Base-by-base conservation (phyloP, 148 eudicot genomes). In the Vaccinium darrowii region DNA sequence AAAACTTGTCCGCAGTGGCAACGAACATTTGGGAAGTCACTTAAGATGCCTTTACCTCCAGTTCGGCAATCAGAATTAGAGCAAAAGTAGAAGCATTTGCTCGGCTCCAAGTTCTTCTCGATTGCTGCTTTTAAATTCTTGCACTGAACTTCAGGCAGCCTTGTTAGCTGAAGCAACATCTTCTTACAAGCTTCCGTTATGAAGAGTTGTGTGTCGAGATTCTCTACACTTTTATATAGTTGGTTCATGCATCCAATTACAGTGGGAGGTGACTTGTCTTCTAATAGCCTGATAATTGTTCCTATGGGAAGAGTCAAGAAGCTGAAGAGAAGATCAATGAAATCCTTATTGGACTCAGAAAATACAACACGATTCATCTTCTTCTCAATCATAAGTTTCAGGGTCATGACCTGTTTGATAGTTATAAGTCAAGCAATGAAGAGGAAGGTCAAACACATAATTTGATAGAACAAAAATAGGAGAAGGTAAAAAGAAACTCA, bases 111-210 rank as follows among this genome's bases (percentile, higher is more conserved):
- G 15, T 67, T 67, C 73, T 67, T 67, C 39, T 27, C 36, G 16
- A 67, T 67, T 0, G 16, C 27, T 67, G 73, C 73, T 12, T 67
- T 67, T 27, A 67, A 67, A 36, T 6, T 25, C 39, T 67, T 25
- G 73, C 73, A 67, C 15, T 67, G 73, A 67, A 67, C 39, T 67
- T 27, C 73, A 67, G 73, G 73, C 73, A 25, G 73, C 27, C 73
- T 67, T 67, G 73, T 27, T 11, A 67, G 16, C 73, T 67, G 73
- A 67, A 67, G 73, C 10, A 67, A 27, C 73, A 67, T 67, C 73
- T 67, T 67, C 39, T 67, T 67, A 27, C 73, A 67, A 67, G 39
- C 73, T 67, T 67, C 73, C 27, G 73, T 27, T 12, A 67, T 7
- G 3, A 67, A 67, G 4, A 67, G 39, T 27, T 67, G 16, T 3